phyloP scores from a whole-genome alignment of 1,284 basidiomycete species.

The Termitomyces sp. region DNA sequence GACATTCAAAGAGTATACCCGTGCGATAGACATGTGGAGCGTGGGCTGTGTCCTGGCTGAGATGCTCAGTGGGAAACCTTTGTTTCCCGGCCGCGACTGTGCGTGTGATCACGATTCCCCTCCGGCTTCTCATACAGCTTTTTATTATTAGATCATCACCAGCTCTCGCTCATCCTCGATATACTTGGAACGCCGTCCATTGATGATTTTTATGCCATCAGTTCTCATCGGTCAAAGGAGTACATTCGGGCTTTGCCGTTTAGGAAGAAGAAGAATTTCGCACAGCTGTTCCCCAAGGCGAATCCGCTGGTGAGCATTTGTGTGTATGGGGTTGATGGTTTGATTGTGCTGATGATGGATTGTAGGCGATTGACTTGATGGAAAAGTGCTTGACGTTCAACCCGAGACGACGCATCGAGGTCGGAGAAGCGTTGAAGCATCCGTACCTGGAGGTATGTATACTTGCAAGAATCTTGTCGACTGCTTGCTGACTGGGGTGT shows the following conservation, averaged over 20 bases:
- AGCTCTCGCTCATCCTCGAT: slow-evolving; percentile 83
- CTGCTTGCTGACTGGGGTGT: not conserved
- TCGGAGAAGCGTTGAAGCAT: slow-evolving; percentile 86
- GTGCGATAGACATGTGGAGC: slow-evolving; percentile 91
- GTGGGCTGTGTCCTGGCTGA: slow-evolving; percentile 93
- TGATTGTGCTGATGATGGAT: not conserved
- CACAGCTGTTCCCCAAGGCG: slow-evolving; percentile 72
- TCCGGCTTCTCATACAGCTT: slow-evolving; percentile 3
- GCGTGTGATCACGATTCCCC: slow-evolving; percentile 16
- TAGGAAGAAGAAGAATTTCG: slow-evolving; percentile 79
- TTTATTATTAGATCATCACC: slow-evolving; percentile 70
- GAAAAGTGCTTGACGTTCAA: slow-evolving; percentile 90
- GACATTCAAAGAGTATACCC: slow-evolving; percentile 91
- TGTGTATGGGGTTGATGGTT: not conserved
- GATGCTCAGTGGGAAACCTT: slow-evolving; percentile 86
- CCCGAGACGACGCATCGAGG: slow-evolving; percentile 86
- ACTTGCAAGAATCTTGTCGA: too few species aligned
- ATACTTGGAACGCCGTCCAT: slow-evolving; percentile 86
- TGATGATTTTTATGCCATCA: slow-evolving; percentile 92
- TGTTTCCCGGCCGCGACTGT: slow-evolving; percentile 89
- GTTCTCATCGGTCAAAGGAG: slow-evolving; percentile 79
- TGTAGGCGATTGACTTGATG: slow-evolving; percentile 80
- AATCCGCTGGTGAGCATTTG: slow-evolving; percentile 59
- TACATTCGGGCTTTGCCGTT: slow-evolving; percentile 93
- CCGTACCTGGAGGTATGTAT: slow-evolving; percentile 74